Evolutionary conservation across 2,329 filamentous ascomycete genomes (phyloP).

Genomic region (Claviceps africana): DNA sequence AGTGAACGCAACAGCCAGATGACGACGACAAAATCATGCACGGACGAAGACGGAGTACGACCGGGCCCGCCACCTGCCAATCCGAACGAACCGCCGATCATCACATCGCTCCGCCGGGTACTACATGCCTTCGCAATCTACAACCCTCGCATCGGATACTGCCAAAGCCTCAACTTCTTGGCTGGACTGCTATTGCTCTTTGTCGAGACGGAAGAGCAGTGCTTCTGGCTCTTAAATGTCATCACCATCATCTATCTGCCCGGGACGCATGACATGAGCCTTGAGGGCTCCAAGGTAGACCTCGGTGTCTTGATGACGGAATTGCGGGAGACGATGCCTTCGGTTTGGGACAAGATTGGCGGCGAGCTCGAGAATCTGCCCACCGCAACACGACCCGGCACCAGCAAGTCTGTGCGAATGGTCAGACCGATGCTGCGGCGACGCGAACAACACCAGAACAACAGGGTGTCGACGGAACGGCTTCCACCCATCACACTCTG

Average conservation of each 20-base stretch:
- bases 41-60: conserved; percentile 18
- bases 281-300: conserved; percentile 88
- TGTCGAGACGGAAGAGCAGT: conserved; percentile 74
- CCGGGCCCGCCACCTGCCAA: conserved; percentile 19
- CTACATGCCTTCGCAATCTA: conserved; percentile 82
- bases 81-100: conserved; percentile 57
- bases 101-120: conserved; percentile 69
- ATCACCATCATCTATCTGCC: conserved; percentile 81
- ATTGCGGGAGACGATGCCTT: conserved; percentile 68
- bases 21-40: conserved; percentile 19
- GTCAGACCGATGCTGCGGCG: conserved; percentile 26
- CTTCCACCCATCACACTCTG: conserved; percentile 84
- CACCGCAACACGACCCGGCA: conserved; percentile 20
- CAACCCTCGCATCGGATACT: conserved; percentile 86
- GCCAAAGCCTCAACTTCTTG: conserved; percentile 89
- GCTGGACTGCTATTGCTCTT: conserved; percentile 82
- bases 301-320: conserved; percentile 84
- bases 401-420: conserved; percentile 21
- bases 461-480: conserved; percentile 32
- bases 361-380: conserved; percentile 50
- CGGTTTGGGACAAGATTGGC: conserved; percentile 78
- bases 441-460: conserved; percentile 23
- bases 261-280: conserved; percentile 77
- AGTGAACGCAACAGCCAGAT: conserved; percentile 23
- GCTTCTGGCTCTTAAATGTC: conserved; percentile 86